A percentile compares a stretch with the other conserved stretches of the same genome.
These are phyloP conservation scores for Colletotrichum orbiculare DNA, from an alignment of 2,329 filamentous ascomycete species.

Conservation along the genomic window DNA sequence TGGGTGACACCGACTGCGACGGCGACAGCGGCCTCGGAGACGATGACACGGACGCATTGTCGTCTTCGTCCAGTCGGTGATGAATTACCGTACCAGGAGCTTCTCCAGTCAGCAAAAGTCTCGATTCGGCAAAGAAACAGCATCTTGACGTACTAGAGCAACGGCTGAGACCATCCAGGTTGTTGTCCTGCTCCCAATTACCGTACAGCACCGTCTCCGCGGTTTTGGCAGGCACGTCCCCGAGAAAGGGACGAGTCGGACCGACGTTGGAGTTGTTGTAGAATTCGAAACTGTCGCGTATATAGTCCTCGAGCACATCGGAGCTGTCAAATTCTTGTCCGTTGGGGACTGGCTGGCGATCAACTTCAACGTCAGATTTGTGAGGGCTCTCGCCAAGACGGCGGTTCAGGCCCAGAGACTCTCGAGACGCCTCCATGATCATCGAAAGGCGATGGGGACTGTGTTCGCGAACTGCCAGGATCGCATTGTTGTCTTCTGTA, in stretches of 20 bases:
- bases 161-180: conserved; percentile 23
- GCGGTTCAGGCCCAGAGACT: not conserved
- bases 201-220: conserved; percentile 32
- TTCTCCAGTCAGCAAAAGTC: not conserved
- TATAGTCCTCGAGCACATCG: conserved; percentile 6
- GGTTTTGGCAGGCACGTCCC: conserved; percentile 3
- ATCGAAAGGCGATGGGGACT: conserved; percentile 33
- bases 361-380: not conserved
- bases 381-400: not conserved
- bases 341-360: not conserved
- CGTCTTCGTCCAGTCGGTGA: conserved; percentile 7
- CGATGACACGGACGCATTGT: not conserved
- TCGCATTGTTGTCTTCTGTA: not conserved
- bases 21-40: not conserved
- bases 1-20: conserved; percentile 11
- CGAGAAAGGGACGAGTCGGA: not conserved
- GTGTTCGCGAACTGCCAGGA: conserved; percentile 2
- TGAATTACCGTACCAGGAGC: conserved; percentile 29
- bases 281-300: not conserved
- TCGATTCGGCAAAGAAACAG: not conserved
- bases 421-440: conserved; percentile 29
- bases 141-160: conserved; percentile 18
- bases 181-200: conserved; percentile 34
- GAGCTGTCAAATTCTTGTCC: conserved; percentile 1
- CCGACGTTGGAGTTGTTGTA: conserved; percentile 24